Conservation (phyloP, 1,139 yeast genomes). For the Zygoascus hellenicus region DNA sequence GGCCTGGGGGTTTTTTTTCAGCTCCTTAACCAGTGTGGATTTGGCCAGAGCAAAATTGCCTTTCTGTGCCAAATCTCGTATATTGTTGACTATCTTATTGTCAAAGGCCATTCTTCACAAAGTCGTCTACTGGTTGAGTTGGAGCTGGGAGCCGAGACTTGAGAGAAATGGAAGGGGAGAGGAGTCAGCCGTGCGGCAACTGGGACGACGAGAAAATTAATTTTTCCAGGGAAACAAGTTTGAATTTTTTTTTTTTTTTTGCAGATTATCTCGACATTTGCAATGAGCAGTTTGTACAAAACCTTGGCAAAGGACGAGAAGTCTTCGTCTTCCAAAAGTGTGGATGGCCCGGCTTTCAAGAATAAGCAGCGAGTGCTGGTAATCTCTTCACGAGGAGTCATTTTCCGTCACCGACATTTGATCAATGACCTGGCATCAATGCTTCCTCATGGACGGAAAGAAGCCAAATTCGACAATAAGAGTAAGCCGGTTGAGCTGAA, state of each 20-base stretch:
- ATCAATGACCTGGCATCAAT: constrained; percentile 73
- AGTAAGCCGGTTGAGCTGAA: constrained; percentile 82
- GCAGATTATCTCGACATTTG: neutral
- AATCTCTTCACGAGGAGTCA: constrained; percentile 91
- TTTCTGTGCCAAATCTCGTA: neutral
- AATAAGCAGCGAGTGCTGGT: constrained; percentile 53
- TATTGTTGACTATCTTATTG: no score
- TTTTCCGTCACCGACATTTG: constrained; percentile 88
- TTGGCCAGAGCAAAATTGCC: constrained; percentile 48
- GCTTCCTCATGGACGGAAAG: constrained; percentile 94
- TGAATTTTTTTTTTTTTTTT: neutral
- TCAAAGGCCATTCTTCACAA: no score
- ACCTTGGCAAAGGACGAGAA: constrained; percentile 46
- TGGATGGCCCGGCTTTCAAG: constrained; percentile 20
- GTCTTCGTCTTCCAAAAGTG: constrained; percentile 35
- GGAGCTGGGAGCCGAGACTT: neutral
- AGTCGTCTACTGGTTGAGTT: neutral
- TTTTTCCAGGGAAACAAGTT: neutral
- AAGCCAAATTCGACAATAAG: constrained; percentile 92
- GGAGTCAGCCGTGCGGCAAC: no score
- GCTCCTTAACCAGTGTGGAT: constrained; percentile 44
- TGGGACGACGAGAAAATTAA: no score
- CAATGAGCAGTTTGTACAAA: constrained; percentile 62
- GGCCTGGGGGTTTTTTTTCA: constrained; percentile 51
- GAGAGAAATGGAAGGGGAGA: no score